Evolutionary conservation across 1,139 yeast genomes (phyloP).

Genomic region (Scheffersomyces titani): DNA sequence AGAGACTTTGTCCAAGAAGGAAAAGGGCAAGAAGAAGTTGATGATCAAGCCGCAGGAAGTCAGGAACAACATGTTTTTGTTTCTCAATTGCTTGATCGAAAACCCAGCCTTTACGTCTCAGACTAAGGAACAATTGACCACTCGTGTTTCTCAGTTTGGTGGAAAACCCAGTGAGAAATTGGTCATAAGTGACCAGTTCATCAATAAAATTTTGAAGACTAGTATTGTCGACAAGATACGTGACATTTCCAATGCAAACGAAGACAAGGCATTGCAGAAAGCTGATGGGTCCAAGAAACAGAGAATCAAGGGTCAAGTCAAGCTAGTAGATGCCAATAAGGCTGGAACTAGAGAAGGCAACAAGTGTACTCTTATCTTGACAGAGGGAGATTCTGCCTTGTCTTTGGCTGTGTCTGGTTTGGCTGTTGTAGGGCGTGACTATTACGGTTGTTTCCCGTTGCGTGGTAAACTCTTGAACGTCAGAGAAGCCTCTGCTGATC

Average conservation of each 20-base stretch:
- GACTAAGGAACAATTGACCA: conserved; percentile 93
- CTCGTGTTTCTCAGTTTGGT: conserved; percentile 87
- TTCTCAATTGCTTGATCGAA: conserved; percentile 88
- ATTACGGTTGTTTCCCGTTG: conserved; percentile 93
- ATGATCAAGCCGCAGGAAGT: conserved; percentile 88
- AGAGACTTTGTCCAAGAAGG: conserved; percentile 70
- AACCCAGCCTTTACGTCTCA: conserved; percentile 98
- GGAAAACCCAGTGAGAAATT: conserved; percentile 63
- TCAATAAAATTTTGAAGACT: conserved; percentile 69
- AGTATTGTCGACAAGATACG: conserved; percentile 80
- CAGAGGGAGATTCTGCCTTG: conserved; percentile 98
- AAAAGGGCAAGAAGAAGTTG: conserved; percentile 69
- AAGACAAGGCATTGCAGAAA: conserved; percentile 82
- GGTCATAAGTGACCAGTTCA: conserved; percentile 71
- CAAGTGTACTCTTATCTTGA: conserved; percentile 87
- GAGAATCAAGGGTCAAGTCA: conserved; percentile 86
- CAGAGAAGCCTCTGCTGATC: conserved; percentile 94
- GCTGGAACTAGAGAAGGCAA: conserved; percentile 95
- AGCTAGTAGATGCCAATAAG: conserved; percentile 92
- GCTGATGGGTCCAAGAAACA: conserved; percentile 87
- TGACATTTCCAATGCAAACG: conserved; percentile 84
- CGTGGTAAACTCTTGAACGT: conserved; percentile 95
- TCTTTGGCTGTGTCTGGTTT: conserved; percentile 92
- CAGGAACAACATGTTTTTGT: conserved; percentile 84
- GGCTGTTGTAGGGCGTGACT: conserved; percentile 93